Evolutionary conservation across 441 rosid species (phyloP).

Genomic region (Gossypium laxum): DNA sequence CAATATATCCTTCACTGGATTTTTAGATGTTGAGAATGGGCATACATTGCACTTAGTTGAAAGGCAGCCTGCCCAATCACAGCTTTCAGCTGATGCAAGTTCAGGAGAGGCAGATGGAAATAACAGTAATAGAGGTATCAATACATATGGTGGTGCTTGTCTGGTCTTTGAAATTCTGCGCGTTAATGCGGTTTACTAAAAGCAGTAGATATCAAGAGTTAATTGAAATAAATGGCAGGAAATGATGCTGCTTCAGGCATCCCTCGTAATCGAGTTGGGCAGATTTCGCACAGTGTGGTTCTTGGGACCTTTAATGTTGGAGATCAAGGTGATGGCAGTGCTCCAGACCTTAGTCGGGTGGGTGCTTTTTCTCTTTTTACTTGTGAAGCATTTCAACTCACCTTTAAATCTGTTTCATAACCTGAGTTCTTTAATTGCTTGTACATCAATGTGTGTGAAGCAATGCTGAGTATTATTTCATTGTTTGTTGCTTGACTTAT

Average conservation of each 20-base stretch:
- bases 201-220: background rate
- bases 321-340: slow-evolving; percentile 64
- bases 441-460: background rate
- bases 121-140: slow-evolving; percentile 37
- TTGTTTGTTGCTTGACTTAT: slow-evolving; percentile 17
- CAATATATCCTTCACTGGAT: slow-evolving; percentile 32
- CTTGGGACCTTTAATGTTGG: slow-evolving; percentile 77
- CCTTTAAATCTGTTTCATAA: background rate
- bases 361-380: slow-evolving; percentile 7
- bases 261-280: slow-evolving; percentile 53
- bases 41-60: slow-evolving; percentile 79
- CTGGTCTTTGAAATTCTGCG: background rate
- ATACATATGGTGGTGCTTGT: slow-evolving; percentile 7
- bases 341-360: slow-evolving; percentile 66
- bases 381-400: background rate
- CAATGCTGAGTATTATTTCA: background rate
- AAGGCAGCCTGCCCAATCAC: slow-evolving; percentile 63
- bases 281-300: slow-evolving; percentile 75
- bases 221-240: slow-evolving; percentile 31
- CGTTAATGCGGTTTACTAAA: background rate
- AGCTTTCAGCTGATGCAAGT: slow-evolving; percentile 43
- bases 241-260: slow-evolving; percentile 41
- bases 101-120: slow-evolving; percentile 41
- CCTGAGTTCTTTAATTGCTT: background rate
- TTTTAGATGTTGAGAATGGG: slow-evolving; percentile 82